Percentiles rank a stretch among this genome's conserved stretches.
phyloP scores from a whole-genome alignment of 1,139 yeast genomes.

The Debaryomycetaceae sp. region DNA sequence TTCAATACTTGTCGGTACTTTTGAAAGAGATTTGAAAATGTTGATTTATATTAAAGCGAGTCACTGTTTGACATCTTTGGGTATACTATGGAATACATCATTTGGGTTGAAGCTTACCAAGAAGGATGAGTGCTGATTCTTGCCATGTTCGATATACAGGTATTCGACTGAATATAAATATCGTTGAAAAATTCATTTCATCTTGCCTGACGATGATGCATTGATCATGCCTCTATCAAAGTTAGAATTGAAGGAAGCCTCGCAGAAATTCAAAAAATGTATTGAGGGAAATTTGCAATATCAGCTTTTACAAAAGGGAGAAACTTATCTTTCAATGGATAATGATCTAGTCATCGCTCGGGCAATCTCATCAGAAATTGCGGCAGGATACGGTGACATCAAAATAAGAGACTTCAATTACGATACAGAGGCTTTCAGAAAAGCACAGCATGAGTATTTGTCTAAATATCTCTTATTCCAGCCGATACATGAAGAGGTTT shows the following conservation, averaged over 20 bases:
- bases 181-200: too few relatives aligned
- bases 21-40: too few relatives aligned
- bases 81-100: too few relatives aligned
- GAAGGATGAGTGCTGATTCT: too few relatives aligned
- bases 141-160: too few relatives aligned
- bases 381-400: constrained; percentile 23
- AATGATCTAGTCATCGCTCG: constrained; percentile 4
- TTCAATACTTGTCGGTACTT: too few relatives aligned
- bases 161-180: too few relatives aligned
- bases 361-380: constrained; percentile 5
- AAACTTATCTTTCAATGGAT: constrained; percentile 5
- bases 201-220: too few relatives aligned
- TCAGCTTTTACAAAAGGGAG: constrained; percentile 2
- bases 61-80: too few relatives aligned
- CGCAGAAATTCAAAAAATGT: not conserved
- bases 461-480: constrained; percentile 43
- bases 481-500: constrained; percentile 24
- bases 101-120: too few relatives aligned
- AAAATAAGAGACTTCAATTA: constrained; percentile 24
- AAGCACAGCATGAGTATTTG: constrained; percentile 36
- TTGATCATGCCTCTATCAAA: not conserved
- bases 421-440: constrained; percentile 19
- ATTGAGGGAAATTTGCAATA: not conserved
- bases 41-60: too few relatives aligned
- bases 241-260: not conserved